Base-by-base conservation (phyloP, 345 rosid genomes). In the Populus tremula region DNA sequence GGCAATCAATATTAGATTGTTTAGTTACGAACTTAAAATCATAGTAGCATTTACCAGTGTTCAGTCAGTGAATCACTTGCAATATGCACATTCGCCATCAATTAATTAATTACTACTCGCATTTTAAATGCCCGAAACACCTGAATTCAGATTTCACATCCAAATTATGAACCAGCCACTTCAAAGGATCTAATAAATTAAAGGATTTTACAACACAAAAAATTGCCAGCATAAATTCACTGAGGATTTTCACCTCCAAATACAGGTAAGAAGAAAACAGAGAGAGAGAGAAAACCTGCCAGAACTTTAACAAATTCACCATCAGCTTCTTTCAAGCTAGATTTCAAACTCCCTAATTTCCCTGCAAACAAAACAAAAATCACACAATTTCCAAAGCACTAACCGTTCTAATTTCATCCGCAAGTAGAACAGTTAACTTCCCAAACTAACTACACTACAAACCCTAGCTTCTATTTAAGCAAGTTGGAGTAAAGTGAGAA, bases 271-370 rank as follows among this genome's bases (percentile, higher is more conserved):
- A 9, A 2, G 35, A 31, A 29, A 45, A 41, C 13, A 41, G 35
- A 39, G 29, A 36, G 35, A 23, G 66, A 59, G 23, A 75, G 76
- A 72, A 72, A 72, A 92, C 98, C 97, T 86, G 93, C 87, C 69
- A 96, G 79, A 39, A 88, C 91, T 85, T 86, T 88, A 70, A 93
- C 99, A 67, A 91, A 87, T 39, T 89, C 92, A 78, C 84, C 90
- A 78, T 96, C 98, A n/a, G 91, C 95, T 77, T 90, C 94, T 86
- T 90, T 86, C 82, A 92, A 85, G 45, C 85, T 63, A 67, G 86
- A 74, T 86, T 92, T 92, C 84, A 89, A 1, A 80, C 87, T 87
- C 67, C 73, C 82, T 27, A 91, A 63, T 77, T 83, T 84, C 87
- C 73, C 98, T 96, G 85, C 43, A 80, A 54, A 41, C 39, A 59